phyloP scores from a whole-genome alignment of 305 asterid species.

The Solanum hybrid region DNA sequence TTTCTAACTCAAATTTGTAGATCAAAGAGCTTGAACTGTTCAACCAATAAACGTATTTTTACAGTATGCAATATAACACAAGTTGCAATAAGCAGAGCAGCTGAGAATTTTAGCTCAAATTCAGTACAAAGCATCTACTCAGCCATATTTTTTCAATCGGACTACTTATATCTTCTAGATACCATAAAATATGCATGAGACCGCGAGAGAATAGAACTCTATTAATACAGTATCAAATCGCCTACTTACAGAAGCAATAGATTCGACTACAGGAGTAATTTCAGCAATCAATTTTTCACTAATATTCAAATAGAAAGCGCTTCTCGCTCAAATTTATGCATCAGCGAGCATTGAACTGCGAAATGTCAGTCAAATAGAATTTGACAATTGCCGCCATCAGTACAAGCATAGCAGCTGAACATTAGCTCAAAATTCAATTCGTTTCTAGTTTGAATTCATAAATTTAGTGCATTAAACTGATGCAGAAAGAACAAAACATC shows the following conservation, averaged over 20 bases:
- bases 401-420: not conserved
- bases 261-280: not conserved
- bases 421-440: not conserved
- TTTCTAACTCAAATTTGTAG: not conserved
- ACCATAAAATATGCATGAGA: not conserved
- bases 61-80: not conserved
- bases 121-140: not conserved
- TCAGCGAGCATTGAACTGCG: not conserved
- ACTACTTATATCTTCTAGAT: not conserved
- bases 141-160: not conserved
- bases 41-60: not conserved
- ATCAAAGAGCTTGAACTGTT: not conserved
- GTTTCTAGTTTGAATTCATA: not conserved
- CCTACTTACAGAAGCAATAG: not conserved
- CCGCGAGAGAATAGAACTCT: not conserved
- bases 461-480: not conserved
- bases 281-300: not conserved
- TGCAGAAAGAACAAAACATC: not conserved
- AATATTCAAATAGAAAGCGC: not conserved
- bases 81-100: not conserved
- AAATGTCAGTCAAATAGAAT: not conserved
- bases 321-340: not conserved
- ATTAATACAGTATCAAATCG: not conserved
- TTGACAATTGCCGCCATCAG: not conserved
- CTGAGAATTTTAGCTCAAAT: not conserved